These are phyloP conservation scores for Globisporangium echinulatum DNA, from an alignment of 352 stramenopile genomes.

Conservation along the genomic window DNA sequence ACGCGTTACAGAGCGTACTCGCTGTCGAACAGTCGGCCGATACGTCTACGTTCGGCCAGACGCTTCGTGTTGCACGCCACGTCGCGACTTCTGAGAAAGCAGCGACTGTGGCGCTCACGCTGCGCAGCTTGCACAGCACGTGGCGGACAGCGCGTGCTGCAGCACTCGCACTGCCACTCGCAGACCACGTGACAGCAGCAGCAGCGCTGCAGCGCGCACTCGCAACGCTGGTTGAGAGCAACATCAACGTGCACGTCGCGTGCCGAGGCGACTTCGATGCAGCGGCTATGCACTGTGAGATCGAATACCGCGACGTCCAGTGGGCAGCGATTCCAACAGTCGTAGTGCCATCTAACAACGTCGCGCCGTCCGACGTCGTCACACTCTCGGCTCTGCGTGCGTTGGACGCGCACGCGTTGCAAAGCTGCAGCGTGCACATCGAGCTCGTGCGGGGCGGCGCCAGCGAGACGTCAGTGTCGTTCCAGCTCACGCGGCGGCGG, in stretches of 20 bases:
- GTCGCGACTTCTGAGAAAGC: neutral
- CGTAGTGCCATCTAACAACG: neutral
- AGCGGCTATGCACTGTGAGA: slow-evolving; percentile 1
- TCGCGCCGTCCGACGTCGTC: neutral
- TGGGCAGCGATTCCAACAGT: slow-evolving; percentile 3
- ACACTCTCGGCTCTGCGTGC: neutral
- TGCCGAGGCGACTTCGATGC: neutral
- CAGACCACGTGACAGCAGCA: neutral
- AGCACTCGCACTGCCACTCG: slow-evolving; percentile 1
- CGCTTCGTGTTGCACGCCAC: neutral
- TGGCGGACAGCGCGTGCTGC: slow-evolving; percentile 1
- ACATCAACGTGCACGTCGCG: neutral
- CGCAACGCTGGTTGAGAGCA: neutral
- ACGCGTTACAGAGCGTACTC: neutral
- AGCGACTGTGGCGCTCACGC: neutral
- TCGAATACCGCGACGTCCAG: slow-evolving; percentile 2
- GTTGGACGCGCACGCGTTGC: neutral
- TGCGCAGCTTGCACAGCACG: slow-evolving; percentile 9
- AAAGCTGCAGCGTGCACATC: slow-evolving; percentile 5
- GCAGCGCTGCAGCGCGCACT: slow-evolving; percentile 4
- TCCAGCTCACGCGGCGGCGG: slow-evolving; percentile 7
- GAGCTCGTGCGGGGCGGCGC: neutral
- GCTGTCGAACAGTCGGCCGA: neutral
- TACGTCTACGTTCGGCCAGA: slow-evolving; percentile 6
- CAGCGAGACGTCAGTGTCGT: neutral